Base-by-base conservation (phyloP, 371 early-diverging fungal genomes). In the Mucor circinelloides region DNA sequence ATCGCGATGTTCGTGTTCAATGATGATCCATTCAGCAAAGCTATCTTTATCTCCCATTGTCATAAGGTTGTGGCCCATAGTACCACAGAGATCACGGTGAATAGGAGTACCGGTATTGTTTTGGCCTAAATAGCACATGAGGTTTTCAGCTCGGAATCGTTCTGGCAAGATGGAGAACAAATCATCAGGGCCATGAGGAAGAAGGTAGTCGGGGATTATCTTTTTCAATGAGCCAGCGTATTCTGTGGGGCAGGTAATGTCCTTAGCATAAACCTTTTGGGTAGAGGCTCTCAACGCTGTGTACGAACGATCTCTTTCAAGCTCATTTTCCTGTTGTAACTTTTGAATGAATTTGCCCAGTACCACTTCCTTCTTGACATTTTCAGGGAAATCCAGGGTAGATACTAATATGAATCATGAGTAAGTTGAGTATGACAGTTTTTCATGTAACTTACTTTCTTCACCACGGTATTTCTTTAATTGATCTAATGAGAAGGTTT, bases 31-130 rank as follows among this genome's bases (percentile, higher is more conserved):
- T 32, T 80, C 75, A 9, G 80, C 65, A 54, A 57, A 76, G 0
- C 69, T 78, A 1, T 38, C 67, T 32, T 65, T 36, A 10, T 67
- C 60, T 1, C 58, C 66, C 36, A 63, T 68, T 6, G 62, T 60
- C 81, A 81, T 81, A 1, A 81, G 30, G 12, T 81, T 81, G 42
- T 81, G 81, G 2, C 81, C 81, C 67, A 78, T 64, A 1, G 81
- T 76, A 13, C 71, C 78, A 54, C 77, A 78, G 3, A 81, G 58
- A 42, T 81, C 81, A 12, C 71, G 67, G 62, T 81, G 78, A 6
- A 76, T 48, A 2, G 80, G 71, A 30, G 80, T 80, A 7, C 81
- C 78, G 0, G 78, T 76, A 0, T 57, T 42, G 6, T 52, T 54
- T 31, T 72, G 71, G 10, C 78, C 81, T 1, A 78, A 25, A 48